Evolutionary conservation across 2,329 filamentous ascomycete genomes (phyloP).

Genomic region (Aspergillus tubingensis): DNA sequence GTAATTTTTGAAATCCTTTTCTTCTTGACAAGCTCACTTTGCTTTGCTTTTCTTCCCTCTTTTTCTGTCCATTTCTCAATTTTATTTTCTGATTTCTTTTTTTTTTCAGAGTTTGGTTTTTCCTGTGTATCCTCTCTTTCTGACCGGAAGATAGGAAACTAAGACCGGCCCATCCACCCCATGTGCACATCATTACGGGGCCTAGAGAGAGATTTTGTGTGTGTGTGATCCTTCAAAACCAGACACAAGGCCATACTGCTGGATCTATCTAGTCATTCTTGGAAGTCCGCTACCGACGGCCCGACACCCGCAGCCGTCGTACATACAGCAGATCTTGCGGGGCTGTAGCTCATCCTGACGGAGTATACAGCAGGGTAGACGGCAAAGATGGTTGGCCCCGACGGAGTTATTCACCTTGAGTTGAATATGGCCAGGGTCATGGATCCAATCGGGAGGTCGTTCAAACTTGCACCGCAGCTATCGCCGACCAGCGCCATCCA

Average conservation of each 20-base stretch:
- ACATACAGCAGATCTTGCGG: constrained; percentile 29
- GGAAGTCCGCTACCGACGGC: constrained; percentile 27
- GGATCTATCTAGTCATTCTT: constrained; percentile 2
- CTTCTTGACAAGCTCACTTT: too few relatives aligned
- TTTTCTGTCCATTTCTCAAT: too few relatives aligned
- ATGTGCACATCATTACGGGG: background rate
- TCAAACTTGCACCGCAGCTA: background rate
- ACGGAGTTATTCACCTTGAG: background rate
- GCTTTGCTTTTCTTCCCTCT: too few relatives aligned
- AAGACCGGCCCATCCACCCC: background rate
- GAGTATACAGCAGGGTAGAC: background rate
- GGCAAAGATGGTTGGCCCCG: background rate
- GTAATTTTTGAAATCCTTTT: too few relatives aligned
- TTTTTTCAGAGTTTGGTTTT: background rate
- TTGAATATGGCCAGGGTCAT: background rate
- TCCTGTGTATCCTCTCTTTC: background rate
- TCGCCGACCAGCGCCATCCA: background rate
- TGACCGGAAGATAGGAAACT: background rate
- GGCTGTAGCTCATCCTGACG: constrained; percentile 13
- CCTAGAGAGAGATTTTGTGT: background rate
- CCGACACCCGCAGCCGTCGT: constrained; percentile 29
- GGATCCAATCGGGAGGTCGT: background rate
- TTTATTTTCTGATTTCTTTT: background rate
- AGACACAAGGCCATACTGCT: background rate
- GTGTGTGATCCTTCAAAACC: background rate